Evolutionary conservation across 2,329 filamentous ascomycete species (phyloP), one percentile per base, ranked within the genome.

Genomic region (Cercospora sesami): DNA sequence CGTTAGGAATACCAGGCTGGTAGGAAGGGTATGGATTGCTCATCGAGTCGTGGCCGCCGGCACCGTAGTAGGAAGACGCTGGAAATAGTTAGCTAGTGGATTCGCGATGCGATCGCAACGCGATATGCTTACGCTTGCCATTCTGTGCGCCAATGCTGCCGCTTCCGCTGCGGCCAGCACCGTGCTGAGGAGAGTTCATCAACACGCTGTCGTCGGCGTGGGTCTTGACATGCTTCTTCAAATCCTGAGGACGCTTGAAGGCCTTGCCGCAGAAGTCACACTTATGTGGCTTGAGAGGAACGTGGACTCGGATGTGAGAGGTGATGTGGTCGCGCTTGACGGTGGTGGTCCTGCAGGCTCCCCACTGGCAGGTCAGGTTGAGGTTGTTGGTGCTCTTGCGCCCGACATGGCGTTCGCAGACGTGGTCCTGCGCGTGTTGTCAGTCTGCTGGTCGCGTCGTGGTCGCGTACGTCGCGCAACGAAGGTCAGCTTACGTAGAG

Each of bases 221-320:
- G 4, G 94, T 98, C 89, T 98, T 99, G 81, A 98, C 93, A 80
- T 99, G 95, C 85, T 99, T 99, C 89, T 99, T 98, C 76, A 99
- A 81, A 84, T 99, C 95, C 83, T 99, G 95, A 2, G 95, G 95
- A 36, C 95, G 91, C 88, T 99, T 99, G 87, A 99, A 99, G 1
- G 94, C 94, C 85, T 99, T 99, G 79, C 93, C 93, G 79, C 95
- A 99, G 82, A 97, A 96, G 79, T 97, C 94, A 81, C 95, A 99
- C 83, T 97, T 98, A 85, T 99, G 95, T 73, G 95, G 95, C 86
- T 99, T 99, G 69, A 99, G 85, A 0, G 95, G 95, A n/a, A 99
- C 94, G 80, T 99, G 95, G 64, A 98, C 95, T 72, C 95, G 92
- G 76, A 99, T 97, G 82, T 99, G 95, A 61, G 95, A 98, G 61